Percentiles rank a stretch among this genome's conserved stretches.
phyloP scores from a whole-genome alignment of 805 yeast species.

The Millerozyma miso region DNA sequence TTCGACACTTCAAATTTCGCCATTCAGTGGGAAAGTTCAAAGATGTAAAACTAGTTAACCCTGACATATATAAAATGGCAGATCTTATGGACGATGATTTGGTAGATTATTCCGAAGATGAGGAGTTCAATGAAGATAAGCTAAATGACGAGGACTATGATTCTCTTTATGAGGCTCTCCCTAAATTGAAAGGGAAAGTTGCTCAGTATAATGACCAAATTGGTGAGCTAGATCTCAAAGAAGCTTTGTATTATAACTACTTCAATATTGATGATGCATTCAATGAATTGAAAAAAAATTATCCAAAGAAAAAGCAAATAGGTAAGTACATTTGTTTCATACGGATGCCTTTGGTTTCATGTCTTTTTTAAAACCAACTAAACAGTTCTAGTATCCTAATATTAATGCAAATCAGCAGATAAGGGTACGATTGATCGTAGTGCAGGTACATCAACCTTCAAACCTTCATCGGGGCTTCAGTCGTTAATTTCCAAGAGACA shows the following conservation, averaged over 20 bases:
- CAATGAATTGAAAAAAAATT: constrained; percentile 39
- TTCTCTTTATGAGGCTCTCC: constrained; percentile 40
- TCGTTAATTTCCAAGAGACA: not conserved
- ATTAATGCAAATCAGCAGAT: not conserved
- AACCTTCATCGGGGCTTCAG: not conserved
- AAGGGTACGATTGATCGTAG: not conserved
- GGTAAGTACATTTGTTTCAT: constrained; percentile 40
- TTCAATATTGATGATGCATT: constrained; percentile 50
- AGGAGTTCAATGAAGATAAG: constrained; percentile 33
- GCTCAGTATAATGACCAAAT: constrained; percentile 39
- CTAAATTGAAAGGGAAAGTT: constrained; percentile 35
- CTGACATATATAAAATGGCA: constrained; percentile 6
- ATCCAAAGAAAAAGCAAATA: constrained; percentile 23
- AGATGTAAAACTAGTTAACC: not conserved
- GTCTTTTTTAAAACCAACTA: constrained; percentile 3
- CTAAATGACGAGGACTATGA: constrained; percentile 39
- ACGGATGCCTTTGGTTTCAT: constrained; percentile 5
- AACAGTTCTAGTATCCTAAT: constrained; percentile 16
- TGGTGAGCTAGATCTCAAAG: constrained; percentile 50
- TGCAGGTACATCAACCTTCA: not conserved
- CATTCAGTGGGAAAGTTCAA: not conserved
- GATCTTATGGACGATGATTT: constrained; percentile 20
- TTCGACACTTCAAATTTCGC: not conserved
- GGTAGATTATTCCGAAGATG: constrained; percentile 23
- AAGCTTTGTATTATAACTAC: constrained; percentile 56